Evolutionary conservation across 176 grass and related monocot genomes (phyloP), one percentile per base, ranked within the genome.

Genomic region (Rhynchospora tenuis): DNA sequence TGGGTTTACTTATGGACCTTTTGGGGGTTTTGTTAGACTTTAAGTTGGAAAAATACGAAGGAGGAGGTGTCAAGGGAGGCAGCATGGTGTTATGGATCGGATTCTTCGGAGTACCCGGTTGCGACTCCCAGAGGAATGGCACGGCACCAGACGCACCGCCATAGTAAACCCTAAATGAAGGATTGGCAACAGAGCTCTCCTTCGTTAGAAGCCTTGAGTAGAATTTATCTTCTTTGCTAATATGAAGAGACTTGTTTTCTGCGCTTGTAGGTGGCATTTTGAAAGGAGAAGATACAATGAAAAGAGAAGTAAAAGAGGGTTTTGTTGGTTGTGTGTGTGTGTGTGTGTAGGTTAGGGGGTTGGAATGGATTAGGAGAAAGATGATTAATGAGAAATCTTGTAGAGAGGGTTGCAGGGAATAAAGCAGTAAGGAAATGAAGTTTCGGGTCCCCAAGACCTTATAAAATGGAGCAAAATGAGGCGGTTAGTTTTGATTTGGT

Each of bases 81-180:
- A 80, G 48, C 60, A 1, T 78, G 11, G 26, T 33, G 20, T 62
- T 31, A 79, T 65, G 9, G 64, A 78, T 75, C 5, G 50, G 56
- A 79, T 88, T 84, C 89, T 95, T 99, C 27, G 96, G 96, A 15
- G 91, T 99, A 19, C 92, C 96, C 2, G 96, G 96, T 55, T 90
- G 88, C 16, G 91, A 93, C 86, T 99, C 93, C 96, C 96, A 99
- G n/a, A 84, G 52, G 86, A 99, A 99, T 0, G 96, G 96, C 14
- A 99, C 96, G 12, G 93, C 82, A 60, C 85, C 88, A 13, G 96
- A 69, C 0, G 89, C 96, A 65, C 87, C 83, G 23, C 91, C 93
- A 51, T 86, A 90, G 88, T 99, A 99, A 84, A 95, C 92, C 81
- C 96, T 89, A 83, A 99, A 99, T 33, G 96, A 99, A 66, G 91